Evolutionary conservation across 441 rosid genomes (phyloP).

Genomic region (Cnidoscolus chayamansa): DNA sequence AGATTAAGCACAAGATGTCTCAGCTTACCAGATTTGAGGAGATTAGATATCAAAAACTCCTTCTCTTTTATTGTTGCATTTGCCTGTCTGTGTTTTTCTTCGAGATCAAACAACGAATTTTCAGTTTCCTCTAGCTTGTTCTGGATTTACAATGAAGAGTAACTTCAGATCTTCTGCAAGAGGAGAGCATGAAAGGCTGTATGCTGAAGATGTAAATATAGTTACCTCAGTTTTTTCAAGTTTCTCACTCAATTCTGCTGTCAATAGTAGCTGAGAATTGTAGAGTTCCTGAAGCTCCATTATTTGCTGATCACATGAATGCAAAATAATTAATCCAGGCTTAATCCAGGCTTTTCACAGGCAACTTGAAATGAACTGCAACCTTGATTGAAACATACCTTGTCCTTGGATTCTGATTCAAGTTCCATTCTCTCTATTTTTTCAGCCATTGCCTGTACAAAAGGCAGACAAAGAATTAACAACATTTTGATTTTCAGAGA

Average conservation of each 20-base stretch:
- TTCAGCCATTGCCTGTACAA: conserved; percentile 85
- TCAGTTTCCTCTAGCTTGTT: conserved; percentile 82
- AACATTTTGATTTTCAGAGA: conserved; percentile 11
- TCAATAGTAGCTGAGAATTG: conserved; percentile 62
- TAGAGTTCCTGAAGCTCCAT: conserved; percentile 82
- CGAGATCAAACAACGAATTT: conserved; percentile 65
- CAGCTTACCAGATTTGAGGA: conserved; percentile 81
- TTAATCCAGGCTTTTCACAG: background rate
- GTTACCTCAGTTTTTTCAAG: conserved; percentile 80
- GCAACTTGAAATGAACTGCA: conserved; percentile 11
- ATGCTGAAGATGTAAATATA: conserved; percentile 11
- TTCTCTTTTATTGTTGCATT: conserved; percentile 88
- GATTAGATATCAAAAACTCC: conserved; percentile 80
- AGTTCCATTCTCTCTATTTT: conserved; percentile 92
- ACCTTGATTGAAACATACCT: conserved; percentile 37
- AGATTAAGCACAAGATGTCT: background rate
- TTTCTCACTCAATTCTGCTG: conserved; percentile 65
- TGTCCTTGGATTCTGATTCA: conserved; percentile 78
- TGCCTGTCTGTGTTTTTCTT: conserved; percentile 90
- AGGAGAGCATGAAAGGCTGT: background rate
- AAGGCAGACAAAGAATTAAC: conserved; percentile 20
- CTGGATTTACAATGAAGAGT: conserved; percentile 39
- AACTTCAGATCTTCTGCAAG: conserved; percentile 18
- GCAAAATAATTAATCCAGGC: conserved; percentile 15
- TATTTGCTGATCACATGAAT: conserved; percentile 52